Conservation (phyloP, 1,139 yeast species). For the Pichia sp. region DNA sequence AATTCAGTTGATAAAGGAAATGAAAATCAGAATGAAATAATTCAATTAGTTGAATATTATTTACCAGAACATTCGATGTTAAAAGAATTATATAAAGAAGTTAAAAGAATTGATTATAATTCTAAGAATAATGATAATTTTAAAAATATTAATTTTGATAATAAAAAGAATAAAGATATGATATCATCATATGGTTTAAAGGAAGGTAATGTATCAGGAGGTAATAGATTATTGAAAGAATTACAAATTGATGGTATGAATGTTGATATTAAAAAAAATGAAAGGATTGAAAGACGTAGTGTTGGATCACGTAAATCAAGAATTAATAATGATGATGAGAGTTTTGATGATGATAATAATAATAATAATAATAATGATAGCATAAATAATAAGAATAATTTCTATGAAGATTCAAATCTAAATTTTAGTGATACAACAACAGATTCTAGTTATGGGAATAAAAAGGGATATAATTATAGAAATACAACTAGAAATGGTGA, state of each 20-base stretch:
- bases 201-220: slow-evolving; percentile 2
- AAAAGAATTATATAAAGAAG: slow-evolving; percentile 9
- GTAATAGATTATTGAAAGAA: slow-evolving; percentile 11
- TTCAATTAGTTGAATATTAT: slow-evolving; percentile 15
- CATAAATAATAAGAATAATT: neutral
- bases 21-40: slow-evolving; percentile 19
- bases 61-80: slow-evolving; percentile 13
- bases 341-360: neutral
- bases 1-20: slow-evolving; percentile 20
- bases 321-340: neutral
- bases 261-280: slow-evolving; percentile 9
- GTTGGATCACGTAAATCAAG: slow-evolving; percentile 3
- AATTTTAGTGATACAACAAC: too few relatives aligned
- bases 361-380: neutral
- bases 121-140: slow-evolving; percentile 4
- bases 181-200: slow-evolving; percentile 10
- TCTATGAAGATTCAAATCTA: too few relatives aligned
- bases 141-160: slow-evolving; percentile 13
- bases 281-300: slow-evolving; percentile 5
- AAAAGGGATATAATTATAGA: slow-evolving; percentile 1
- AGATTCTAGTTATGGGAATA: neutral
- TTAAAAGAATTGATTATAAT: slow-evolving; percentile 8
- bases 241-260: slow-evolving; percentile 15
- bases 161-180: slow-evolving; percentile 8
- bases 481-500: neutral